Evolutionary conservation across 2,329 filamentous ascomycete genomes (phyloP), one percentile per base, ranked within the genome.

Genomic region (Cladosporium sp.): DNA sequence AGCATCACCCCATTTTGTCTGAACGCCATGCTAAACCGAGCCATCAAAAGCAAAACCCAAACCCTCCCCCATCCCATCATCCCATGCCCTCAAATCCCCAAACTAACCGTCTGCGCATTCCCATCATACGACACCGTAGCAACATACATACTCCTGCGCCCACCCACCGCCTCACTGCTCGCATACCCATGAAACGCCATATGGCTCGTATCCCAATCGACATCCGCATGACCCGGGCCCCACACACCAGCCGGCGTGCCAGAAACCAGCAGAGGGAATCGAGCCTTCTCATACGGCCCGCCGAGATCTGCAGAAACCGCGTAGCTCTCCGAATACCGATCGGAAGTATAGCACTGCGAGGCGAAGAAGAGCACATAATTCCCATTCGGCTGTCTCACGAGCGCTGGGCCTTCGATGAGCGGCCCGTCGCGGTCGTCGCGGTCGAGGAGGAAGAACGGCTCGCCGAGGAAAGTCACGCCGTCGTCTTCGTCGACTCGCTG

Each of bases 341-440:
- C 18, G 2, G n/a, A 8, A 4, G 48, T 56, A 38, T 53, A 65
- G 57, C 61, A 64, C 30, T 61, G 57, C 8, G 42, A 55, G 9
- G 54, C 58, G 50, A 63, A 65, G 47, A 59, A 61, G 2, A 65
- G 51, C 7, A 60, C 52, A 45, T 64, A 64, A 22, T 48, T 45
- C 7, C 60, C 60, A 1, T 55, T 56, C 2, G 19, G 24, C 24
- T 51, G 53, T 34, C 51, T 53, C 13, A 59, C 53, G 44, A 64
- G 54, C 30, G 56, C 56, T 0, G 62, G 62, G 5, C 58, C 63
- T 45, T 65, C 62, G 19, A 63, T 58, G 3, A 63, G 51, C 0
- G 61, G 61, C 0, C 58, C 60, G 17, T 65, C 63, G 13, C 43
- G 43, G 1, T 49, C 43, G 17, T 58, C 54, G 22, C 62, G 61